Evolutionary conservation across 75 land plant genomes (phyloP).

Genomic region (Isoetes taiwanensis): DNA sequence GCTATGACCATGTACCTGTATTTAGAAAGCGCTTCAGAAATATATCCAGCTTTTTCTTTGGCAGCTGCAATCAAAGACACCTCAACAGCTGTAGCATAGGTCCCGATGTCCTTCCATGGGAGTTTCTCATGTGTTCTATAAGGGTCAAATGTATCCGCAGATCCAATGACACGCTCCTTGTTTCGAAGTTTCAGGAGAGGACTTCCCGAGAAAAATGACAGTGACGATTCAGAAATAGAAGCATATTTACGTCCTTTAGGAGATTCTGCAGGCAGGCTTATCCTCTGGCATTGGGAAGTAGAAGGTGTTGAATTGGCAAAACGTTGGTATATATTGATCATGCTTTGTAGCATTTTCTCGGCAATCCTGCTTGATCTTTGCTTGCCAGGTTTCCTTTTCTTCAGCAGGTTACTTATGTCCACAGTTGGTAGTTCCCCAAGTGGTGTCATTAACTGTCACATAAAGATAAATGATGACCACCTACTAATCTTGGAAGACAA

Average conservation of each 20-base stretch:
- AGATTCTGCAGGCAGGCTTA: slow-evolving; percentile 25
- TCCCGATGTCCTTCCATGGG: slow-evolving; percentile 69
- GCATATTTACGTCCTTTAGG: slow-evolving; percentile 34
- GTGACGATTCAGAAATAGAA: slow-evolving; percentile 56
- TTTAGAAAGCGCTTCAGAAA: slow-evolving; percentile 47
- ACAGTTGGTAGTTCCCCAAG: too few relatives aligned
- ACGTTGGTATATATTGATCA: slow-evolving; percentile 68
- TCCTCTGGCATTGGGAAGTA: slow-evolving; percentile 24
- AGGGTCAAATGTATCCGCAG: slow-evolving; percentile 51
- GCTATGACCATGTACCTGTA: slow-evolving; percentile 54
- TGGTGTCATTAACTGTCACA: too few relatives aligned
- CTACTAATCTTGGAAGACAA: too few relatives aligned
- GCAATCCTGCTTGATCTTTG: slow-evolving; percentile 53
- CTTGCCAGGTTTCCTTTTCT: slow-evolving; percentile 32
- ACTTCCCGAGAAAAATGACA: slow-evolving; percentile 26
- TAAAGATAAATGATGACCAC: too few relatives aligned
- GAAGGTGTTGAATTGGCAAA: slow-evolving; percentile 48
- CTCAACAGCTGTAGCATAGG: slow-evolving; percentile 44
- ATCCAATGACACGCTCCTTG: slow-evolving; percentile 31
- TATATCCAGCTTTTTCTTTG: slow-evolving; percentile 75
- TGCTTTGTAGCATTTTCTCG: slow-evolving; percentile 76
- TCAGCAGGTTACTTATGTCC: too few relatives aligned
- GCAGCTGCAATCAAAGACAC: slow-evolving; percentile 82
- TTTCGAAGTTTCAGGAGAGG: slow-evolving; percentile 38
- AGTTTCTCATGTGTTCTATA: slow-evolving; percentile 54